Evolutionary conservation across 2,329 filamentous ascomycete species (phyloP).

Genomic region (Botrytis cinerea): DNA sequence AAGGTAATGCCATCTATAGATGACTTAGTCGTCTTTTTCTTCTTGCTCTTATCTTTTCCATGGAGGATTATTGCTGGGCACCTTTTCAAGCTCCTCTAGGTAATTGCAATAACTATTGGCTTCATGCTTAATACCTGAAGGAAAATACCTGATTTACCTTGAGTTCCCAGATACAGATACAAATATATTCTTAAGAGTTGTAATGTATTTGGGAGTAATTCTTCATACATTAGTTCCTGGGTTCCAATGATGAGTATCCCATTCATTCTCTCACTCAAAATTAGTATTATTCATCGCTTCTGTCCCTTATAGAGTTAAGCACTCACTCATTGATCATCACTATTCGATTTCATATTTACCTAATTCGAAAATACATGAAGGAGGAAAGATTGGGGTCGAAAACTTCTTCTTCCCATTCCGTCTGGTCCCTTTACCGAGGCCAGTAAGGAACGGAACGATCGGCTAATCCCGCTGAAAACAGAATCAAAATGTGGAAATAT

Average conservation of each 20-base stretch:
- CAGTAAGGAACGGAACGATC: not conserved
- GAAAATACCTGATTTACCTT: not conserved
- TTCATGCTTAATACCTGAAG: not conserved
- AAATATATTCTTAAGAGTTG: fast-evolving
- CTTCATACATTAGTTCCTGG: not conserved
- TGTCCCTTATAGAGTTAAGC: not conserved
- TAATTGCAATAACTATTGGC: not conserved
- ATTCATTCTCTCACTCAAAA: not conserved
- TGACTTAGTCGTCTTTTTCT: too few relatives aligned
- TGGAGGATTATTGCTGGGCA: not conserved
- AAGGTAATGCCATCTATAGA: too few relatives aligned
- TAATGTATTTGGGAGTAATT: not conserved
- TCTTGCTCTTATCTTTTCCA: too few relatives aligned
- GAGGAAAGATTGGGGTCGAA: not conserved
- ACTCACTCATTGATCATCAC: not conserved
- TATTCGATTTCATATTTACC: not conserved
- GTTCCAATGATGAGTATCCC: not conserved
- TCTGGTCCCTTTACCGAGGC: not conserved
- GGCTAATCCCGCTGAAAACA: not conserved
- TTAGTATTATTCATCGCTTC: not conserved
- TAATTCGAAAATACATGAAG: not conserved
- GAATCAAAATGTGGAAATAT: not conserved
- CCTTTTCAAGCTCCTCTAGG: not conserved
- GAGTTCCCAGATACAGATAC: not conserved
- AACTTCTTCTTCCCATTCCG: not conserved